Evolutionary conservation across 495 filamentous ascomycete genomes (phyloP), one percentile per base, ranked within the genome.

Genomic region (Penicillium fimorum): DNA sequence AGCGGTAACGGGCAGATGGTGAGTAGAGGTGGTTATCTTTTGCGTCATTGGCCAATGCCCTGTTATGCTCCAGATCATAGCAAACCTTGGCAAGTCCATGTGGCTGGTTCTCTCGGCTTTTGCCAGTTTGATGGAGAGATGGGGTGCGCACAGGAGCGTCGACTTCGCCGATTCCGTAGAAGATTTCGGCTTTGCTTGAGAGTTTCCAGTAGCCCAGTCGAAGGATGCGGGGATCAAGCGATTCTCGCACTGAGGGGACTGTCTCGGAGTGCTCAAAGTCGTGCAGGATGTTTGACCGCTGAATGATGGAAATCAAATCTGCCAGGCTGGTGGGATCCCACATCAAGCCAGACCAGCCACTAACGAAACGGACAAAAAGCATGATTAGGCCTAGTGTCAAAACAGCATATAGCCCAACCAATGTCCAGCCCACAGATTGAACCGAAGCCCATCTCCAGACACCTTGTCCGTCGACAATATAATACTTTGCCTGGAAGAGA

Each of bases 261-360:
- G 68, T 82, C 70, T 80, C 87, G 15, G 74, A 85, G 59, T 73
- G 80, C 56, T 78, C 82, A 75, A 80, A 94, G 58, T 88, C 87
- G 35, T 76, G 76, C 32, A 90, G 73, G 12, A 85, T 83, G 68
- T 96, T 96, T 37, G 89, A 91, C 43, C 88, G 79, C 35, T 91
- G 87, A 15, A 95, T 79, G 10, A 96, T 72, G 4, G 84, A 81
- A 44, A 90, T 76, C 25, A 94, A 69, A 66, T 96, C 92, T 10
- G 88, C 91, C 22, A 96, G 70, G 13, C 85, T 90, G n/a, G 84
- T 72, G 2, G 89, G 82, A 67, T 92, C 90, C 92, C 92, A 96
- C 69, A 86, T 84, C 61, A 96, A 71, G 3, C 92, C 92, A 0
- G 91, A 90, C 60, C 70, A 77, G 32, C 73, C 74, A 24, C 79